Percentiles rank a stretch among this genome's conserved stretches.
Evolutionary conservation across 2,329 filamentous ascomycete species (phyloP).

Genomic region (Botrytis porri): DNA sequence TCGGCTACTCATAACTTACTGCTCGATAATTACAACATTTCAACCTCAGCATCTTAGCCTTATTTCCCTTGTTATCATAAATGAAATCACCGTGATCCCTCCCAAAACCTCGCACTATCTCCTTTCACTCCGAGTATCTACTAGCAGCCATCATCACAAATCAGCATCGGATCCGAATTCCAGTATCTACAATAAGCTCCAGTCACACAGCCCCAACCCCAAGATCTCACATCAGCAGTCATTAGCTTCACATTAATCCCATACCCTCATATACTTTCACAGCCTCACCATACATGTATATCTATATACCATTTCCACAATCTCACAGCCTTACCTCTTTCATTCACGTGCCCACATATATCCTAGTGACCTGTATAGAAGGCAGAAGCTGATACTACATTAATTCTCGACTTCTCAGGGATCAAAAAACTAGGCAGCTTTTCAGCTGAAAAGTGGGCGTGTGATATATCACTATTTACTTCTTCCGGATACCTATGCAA

Average conservation of each 20-base stretch:
- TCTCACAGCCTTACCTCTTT: background rate
- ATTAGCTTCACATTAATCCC: background rate
- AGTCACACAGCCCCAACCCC: background rate
- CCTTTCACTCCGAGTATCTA: background rate
- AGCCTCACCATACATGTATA: background rate
- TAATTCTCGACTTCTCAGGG: background rate
- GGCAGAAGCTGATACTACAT: background rate
- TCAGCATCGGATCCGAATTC: background rate
- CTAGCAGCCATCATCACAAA: background rate
- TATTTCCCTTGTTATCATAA: background rate
- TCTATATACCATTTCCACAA: background rate
- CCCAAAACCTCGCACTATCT: background rate
- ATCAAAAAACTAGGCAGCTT: background rate
- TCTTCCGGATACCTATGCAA: background rate
- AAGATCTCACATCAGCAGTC: background rate
- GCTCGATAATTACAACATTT: background rate
- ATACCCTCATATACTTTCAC: background rate
- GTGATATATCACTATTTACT: background rate
- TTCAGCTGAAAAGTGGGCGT: background rate
- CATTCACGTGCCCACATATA: accelerated
- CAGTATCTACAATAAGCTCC: background rate
- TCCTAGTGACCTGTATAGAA: too few relatives aligned
- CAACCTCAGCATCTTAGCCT: background rate
- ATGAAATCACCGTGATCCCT: background rate
- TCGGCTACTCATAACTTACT: background rate